Conservation (phyloP, 1,284 basidiomycete species). For the Ceratobasidium theobromae region DNA sequence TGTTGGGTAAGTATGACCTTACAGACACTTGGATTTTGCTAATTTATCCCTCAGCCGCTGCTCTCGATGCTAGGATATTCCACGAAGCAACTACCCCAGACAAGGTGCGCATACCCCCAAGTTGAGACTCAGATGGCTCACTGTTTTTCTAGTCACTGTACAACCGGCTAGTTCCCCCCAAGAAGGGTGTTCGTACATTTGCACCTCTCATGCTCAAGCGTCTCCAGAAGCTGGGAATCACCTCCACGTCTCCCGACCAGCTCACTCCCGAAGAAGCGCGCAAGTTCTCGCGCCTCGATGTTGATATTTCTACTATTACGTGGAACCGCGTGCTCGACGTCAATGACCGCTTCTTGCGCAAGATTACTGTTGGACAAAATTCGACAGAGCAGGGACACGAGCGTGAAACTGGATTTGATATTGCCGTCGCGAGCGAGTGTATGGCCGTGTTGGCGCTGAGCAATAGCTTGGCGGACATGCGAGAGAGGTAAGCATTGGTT, state of each 20-base stretch:
- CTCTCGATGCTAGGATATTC: constrained; percentile 96
- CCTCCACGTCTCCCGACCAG: constrained; percentile 91
- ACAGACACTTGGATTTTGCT: neutral
- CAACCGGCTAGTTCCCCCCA: constrained; percentile 86
- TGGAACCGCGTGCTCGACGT: constrained; percentile 98
- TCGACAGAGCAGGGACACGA: constrained; percentile 89
- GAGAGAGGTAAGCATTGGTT: constrained; percentile 53
- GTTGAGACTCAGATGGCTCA: neutral
- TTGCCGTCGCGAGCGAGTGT: constrained; percentile 94
- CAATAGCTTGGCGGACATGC: constrained; percentile 89
- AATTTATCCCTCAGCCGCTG: constrained; percentile 65
- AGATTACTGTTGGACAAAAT: constrained; percentile 90
- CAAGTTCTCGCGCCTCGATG: constrained; percentile 88
- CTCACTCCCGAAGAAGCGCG: constrained; percentile 91
- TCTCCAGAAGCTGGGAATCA: constrained; percentile 91
- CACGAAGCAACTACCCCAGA: constrained; percentile 96
- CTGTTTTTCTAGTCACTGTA: constrained; percentile 65
- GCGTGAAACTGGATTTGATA: constrained; percentile 92
- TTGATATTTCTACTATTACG: constrained; percentile 90
- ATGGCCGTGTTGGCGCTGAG: constrained; percentile 97
- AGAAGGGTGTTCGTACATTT: constrained; percentile 95
- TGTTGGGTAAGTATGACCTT: constrained; percentile 61
- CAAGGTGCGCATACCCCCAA: constrained; percentile 56
- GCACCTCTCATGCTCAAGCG: constrained; percentile 96
- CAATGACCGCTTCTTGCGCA: constrained; percentile 96